Conservation (phyloP, 805 yeast genomes). For the Saturnispora sekii region DNA sequence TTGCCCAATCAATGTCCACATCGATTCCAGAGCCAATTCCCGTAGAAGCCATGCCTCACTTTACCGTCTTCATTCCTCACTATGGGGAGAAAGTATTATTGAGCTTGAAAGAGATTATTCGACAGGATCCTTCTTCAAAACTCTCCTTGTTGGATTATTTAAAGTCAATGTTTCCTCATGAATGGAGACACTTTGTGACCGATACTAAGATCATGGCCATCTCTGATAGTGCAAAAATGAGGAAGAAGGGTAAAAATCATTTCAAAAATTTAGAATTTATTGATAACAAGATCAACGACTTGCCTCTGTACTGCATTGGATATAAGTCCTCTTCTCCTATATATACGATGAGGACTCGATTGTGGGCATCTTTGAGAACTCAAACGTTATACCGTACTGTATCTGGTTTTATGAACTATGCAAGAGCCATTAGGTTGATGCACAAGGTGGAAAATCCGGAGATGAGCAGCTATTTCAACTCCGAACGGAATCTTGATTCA, state of each 20-base stretch:
- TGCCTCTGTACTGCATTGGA: constrained; percentile 66
- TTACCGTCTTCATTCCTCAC: constrained; percentile 44
- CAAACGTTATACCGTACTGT: constrained; percentile 80
- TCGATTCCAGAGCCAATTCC: constrained; percentile 41
- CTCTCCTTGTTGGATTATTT: constrained; percentile 67
- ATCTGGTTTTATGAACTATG: constrained; percentile 76
- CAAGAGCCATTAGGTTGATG: constrained; percentile 59
- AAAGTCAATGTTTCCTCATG: constrained; percentile 58
- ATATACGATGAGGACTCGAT: constrained; percentile 58
- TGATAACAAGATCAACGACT: constrained; percentile 42
- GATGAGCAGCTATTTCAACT: constrained; percentile 33
- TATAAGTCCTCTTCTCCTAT: constrained; percentile 59
- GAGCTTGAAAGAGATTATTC: constrained; percentile 36
- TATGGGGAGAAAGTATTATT: constrained; percentile 41
- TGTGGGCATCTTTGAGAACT: constrained; percentile 80
- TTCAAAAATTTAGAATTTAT: constrained; percentile 13
- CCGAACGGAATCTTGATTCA: constrained; percentile 39
- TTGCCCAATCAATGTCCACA: constrained; percentile 43
- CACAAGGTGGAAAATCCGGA: constrained; percentile 58
- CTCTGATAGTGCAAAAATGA: constrained; percentile 27
- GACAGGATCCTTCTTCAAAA: constrained; percentile 35
- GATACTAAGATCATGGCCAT: constrained; percentile 52
- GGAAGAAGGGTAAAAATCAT: constrained; percentile 16
- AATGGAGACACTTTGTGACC: constrained; percentile 74
- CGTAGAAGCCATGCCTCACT: constrained; percentile 38